A percentile compares a stretch with the other conserved stretches of the same genome.
These are phyloP conservation scores for Ascochyta lentis DNA, from an alignment of 2,329 filamentous ascomycete species.

Conservation along the genomic window DNA sequence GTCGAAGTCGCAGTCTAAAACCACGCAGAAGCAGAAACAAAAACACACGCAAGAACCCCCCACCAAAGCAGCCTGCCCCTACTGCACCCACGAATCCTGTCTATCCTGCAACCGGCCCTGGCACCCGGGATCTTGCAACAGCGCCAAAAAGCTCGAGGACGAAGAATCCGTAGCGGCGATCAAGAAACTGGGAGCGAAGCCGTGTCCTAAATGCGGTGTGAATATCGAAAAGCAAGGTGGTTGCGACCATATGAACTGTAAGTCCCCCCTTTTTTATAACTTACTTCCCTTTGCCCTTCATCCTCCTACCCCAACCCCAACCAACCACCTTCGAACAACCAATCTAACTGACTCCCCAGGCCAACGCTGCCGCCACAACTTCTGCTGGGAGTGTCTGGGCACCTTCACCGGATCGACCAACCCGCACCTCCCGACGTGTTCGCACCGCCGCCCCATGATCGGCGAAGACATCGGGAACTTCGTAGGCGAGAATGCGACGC, in stretches of 20 bases:
- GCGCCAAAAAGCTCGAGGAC: constrained; percentile 26
- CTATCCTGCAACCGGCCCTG: constrained; percentile 30
- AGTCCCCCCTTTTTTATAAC: not conserved
- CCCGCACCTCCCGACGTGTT: constrained; percentile 17
- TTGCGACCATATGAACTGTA: constrained; percentile 38
- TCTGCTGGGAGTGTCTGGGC: constrained; percentile 33
- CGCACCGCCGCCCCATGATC: constrained; percentile 16
- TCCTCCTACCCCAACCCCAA: no score
- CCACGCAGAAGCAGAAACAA: not conserved
- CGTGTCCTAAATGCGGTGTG: constrained; percentile 34
- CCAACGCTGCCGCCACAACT: constrained; percentile 25
- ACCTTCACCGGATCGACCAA: not conserved
- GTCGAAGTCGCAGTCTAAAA: not conserved
- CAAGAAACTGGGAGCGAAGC: constrained; percentile 33
- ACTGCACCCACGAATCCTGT: constrained; percentile 31
- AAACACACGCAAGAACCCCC: no score
- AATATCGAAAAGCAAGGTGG: constrained; percentile 37
- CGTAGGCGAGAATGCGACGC: constrained; percentile 5
- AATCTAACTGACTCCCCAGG: constrained; percentile 6
- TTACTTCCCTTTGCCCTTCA: not conserved
- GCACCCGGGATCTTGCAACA: constrained; percentile 26
- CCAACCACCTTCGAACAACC: not conserved
- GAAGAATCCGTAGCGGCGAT: constrained; percentile 20
- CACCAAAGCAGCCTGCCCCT: constrained; percentile 29
- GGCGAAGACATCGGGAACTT: constrained; percentile 24